Conservation (phyloP, 257 asterid species). For the Rhazya stricta region DNA sequence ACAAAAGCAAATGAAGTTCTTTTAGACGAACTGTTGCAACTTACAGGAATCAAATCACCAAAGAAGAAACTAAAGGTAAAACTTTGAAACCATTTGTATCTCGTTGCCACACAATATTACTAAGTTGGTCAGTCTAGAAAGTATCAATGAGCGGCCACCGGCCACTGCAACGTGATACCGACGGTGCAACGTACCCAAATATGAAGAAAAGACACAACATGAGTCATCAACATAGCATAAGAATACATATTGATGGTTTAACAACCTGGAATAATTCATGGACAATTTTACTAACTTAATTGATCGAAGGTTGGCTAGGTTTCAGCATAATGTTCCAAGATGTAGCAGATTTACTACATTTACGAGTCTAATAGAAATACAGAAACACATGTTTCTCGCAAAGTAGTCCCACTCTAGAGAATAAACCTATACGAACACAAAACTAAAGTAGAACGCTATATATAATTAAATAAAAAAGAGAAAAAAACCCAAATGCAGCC, state of each 20-base stretch:
- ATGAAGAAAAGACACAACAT: too few relatives aligned
- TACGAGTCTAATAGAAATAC: neutral
- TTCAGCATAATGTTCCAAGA: neutral
- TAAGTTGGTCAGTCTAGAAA: neutral
- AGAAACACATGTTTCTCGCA: neutral
- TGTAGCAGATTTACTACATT: neutral
- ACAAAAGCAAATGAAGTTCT: neutral
- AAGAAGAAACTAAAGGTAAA: neutral
- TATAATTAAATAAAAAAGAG: neutral
- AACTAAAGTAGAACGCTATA: neutral
- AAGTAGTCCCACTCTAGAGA: neutral
- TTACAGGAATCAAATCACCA: neutral
- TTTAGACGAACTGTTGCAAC: neutral
- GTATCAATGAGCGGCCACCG: neutral
- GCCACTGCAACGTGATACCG: too few relatives aligned
- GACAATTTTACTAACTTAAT: neutral
- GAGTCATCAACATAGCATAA: too few relatives aligned
- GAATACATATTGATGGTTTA: neutral
- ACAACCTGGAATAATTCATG: neutral
- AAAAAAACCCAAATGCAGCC: constrained; percentile 7
- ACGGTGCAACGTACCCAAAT: too few relatives aligned
- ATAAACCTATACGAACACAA: neutral
- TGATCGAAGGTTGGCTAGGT: neutral
- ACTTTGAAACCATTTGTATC: neutral
- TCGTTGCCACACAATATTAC: neutral